Base-by-base conservation (phyloP, 768 basidiomycete species). In the Trametes villosa region DNA sequence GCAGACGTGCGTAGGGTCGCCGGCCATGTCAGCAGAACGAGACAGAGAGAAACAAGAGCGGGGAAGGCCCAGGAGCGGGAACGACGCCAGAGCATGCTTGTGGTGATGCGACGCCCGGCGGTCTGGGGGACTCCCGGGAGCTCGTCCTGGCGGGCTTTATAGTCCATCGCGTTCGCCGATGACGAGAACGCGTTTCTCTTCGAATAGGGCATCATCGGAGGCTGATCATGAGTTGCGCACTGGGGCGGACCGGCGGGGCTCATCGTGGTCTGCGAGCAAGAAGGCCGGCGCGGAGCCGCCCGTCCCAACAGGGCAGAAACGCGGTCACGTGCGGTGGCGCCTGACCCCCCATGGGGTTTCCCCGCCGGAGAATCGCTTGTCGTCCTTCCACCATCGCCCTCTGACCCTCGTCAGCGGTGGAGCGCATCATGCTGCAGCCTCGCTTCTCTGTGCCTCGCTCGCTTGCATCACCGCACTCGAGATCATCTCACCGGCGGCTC, bases 1-100 rank as follows among this genome's bases (percentile, higher is more conserved):
- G 63, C 64, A 18, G 27, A 2, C 0, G 53, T 55, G 26, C n/a
- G 20, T 6, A 26, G 4, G 0, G 62, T 65, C 4, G 49, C 41
- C 1, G 64, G 67, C 64, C 59, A 65, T 24, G 62, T 59, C 4
- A 65, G 31, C 1, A 65, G 42, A 18, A 64, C 57, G 5, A 68
- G 30, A 18, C 26, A 56, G 9, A 68, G 45, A 0, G 67, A 52
- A 17, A 68, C 12, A 30, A 65, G 34, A 22, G 64, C 62, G 6
- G 64, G 62, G 0, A 68, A 24, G 27, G 62, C 59, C 67, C 64
- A 68, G 20, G 60, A 27, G 5, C 44, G 57, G 27, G 38, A 40
- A 0, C 63, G 60, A 34, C 49, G 56, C 56, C 56, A 57, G 30
- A 57, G 56, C 56, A 57, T 57, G 33, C 33, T 27, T 56, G 34